Conservation (phyloP, 129 eudicot species). For the Deinandra increscens region DNA sequence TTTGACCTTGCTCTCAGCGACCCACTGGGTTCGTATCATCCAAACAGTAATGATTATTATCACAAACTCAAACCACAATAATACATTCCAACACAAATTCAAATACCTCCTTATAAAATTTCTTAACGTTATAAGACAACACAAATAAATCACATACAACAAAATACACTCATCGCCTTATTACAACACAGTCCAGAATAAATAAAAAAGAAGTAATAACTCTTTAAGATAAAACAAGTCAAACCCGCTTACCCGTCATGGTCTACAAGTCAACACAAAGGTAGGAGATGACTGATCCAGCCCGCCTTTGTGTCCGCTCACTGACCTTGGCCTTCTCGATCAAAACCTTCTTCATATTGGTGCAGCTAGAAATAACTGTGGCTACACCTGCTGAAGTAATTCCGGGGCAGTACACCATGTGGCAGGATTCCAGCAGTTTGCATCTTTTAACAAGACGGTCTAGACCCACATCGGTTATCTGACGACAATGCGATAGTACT, state of each 20-base stretch:
- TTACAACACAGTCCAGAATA: conserved; percentile 6
- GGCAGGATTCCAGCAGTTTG: conserved; percentile 65
- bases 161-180: conserved; percentile 16
- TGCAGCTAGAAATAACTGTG: conserved; percentile 65
- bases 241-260: not conserved
- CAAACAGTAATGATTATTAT: not conserved
- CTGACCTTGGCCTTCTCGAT: conserved; percentile 87
- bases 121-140: not conserved
- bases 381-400: conserved; percentile 81
- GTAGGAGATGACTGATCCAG: conserved; percentile 77
- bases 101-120: not conserved
- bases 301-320: conserved; percentile 73
- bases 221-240: not conserved
- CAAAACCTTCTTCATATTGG: conserved; percentile 69
- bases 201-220: not conserved
- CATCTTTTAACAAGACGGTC: conserved; percentile 54
- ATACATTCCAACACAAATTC: not conserved
- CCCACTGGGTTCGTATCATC: not conserved
- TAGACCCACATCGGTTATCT: conserved; percentile 71
- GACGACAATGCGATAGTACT: conserved; percentile 87
- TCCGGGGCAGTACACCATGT: conserved; percentile 87
- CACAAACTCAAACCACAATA: not conserved
- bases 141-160: conserved; percentile 9
- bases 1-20: too few relatives aligned
- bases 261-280: conserved; percentile 76